These are phyloP conservation scores for Canavalia gladiata DNA, from an alignment of 306 rosid species.

Conservation along the genomic window DNA sequence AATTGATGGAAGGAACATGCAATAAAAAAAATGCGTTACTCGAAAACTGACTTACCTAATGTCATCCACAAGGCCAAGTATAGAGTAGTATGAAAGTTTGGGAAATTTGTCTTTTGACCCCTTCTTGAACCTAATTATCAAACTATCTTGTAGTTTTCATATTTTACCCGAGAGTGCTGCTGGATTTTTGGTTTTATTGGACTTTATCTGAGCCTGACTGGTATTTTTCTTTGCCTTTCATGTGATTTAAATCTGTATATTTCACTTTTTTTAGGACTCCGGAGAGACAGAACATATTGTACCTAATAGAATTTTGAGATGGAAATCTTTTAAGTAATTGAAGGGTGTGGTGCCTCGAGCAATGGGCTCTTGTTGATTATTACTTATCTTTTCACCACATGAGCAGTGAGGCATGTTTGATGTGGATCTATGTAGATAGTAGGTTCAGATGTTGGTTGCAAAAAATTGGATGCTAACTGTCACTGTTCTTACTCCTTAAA, in stretches of 20 bases:
- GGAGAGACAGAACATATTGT: background rate
- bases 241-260: background rate
- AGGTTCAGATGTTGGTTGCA: background rate
- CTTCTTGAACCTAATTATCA: background rate
- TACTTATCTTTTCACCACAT: background rate
- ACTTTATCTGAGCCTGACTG: background rate
- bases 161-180: background rate
- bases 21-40: too few relatives aligned
- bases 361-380: background rate
- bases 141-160: background rate
- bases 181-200: constrained; percentile 9
- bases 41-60: too few relatives aligned
- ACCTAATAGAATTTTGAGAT: background rate
- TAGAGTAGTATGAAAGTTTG: too few relatives aligned
- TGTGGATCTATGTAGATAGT: constrained; percentile 10
- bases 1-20: background rate
- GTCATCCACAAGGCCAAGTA: too few relatives aligned
- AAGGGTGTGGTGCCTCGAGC: background rate
- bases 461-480: constrained; percentile 5
- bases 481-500: background rate
- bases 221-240: background rate
- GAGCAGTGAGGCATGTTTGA: constrained; percentile 5
- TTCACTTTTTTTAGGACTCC: background rate
- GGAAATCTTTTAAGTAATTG: background rate
- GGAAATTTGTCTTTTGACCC: too few relatives aligned